Conservation (phyloP, 2,329 filamentous ascomycete genomes). For the Fusarium euwallaceae region DNA sequence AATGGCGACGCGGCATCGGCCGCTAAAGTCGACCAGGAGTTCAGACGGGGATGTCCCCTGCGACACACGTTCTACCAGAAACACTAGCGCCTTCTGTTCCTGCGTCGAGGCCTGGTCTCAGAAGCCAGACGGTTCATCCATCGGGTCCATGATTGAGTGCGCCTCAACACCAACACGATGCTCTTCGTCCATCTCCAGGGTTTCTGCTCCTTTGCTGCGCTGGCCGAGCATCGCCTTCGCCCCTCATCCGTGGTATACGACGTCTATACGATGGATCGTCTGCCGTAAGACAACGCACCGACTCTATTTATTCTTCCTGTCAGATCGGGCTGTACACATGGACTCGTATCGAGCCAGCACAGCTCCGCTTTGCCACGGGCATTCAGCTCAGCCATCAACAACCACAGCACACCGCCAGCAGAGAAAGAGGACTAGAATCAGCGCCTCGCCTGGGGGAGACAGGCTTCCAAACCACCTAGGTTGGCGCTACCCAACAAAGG, state of each 20-base stretch:
- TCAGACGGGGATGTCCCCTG: slow-evolving; percentile 20
- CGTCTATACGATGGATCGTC: background rate
- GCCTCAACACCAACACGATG: slow-evolving; percentile 22
- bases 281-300: background rate
- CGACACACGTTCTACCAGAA: slow-evolving; percentile 47
- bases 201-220: slow-evolving; percentile 21
- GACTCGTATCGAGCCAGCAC: slow-evolving; percentile 3
- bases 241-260: background rate
- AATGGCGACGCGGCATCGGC: slow-evolving; percentile 11
- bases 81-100: slow-evolving; percentile 52
- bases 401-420: background rate
- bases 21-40: slow-evolving; percentile 7
- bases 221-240: background rate
- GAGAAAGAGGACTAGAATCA: slow-evolving; percentile 2
- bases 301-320: slow-evolving; percentile 6
- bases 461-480: slow-evolving; percentile 2
- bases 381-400: slow-evolving; percentile 4
- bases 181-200: slow-evolving; percentile 5
- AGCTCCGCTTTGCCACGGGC: slow-evolving; percentile 6
- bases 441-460: background rate
- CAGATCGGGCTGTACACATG: slow-evolving; percentile 8
- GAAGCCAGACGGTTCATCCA: slow-evolving; percentile 6
- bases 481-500: slow-evolving; percentile 9
- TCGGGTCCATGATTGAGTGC: background rate
- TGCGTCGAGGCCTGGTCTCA: slow-evolving; percentile 40